Base-by-base conservation (phyloP, 1,139 yeast genomes). In the Yamadazyma triangularis region DNA sequence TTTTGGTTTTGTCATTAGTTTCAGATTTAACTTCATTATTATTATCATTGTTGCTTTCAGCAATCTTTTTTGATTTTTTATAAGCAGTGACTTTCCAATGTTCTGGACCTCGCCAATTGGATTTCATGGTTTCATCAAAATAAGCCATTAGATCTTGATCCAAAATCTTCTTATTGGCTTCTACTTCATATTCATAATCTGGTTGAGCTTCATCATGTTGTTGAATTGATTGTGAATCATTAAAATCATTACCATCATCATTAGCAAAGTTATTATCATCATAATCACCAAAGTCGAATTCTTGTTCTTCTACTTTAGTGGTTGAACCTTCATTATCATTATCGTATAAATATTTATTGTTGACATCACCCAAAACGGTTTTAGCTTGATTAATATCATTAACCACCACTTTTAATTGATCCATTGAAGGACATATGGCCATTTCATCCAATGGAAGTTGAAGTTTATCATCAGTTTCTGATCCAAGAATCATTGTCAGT, bases 21-120 rank as follows among this genome's bases (percentile, higher is more conserved):
- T 32, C 30, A n/a, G n/a, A n/a, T 34, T 26, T 36, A 31, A 16
- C 34, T 24, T 30, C 36, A 11, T 15, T 22, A 21, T 25, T 15
- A 10, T 26, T 35, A 10, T 24, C 15, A 7, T 14, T 25, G 4
- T 43, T 36, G 3, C 39, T 29, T n/a, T 41, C 47, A n/a, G 32
- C 49, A 9, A 48, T 34, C 18, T 43, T 44, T 27, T 45, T 51
- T 4, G 55, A 39, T 29, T 45, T 51, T 38, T 50, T 80, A 34
- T 83, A 63, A 16, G 77, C 75, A 26, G 73, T 63, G 8, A 89
- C 85, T 56, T 83, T 84, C 97, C 97, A 91, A 56, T 87, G 93
- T 40, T 86, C 93, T 4, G 96, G 91, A 7, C 96, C 96, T 26
- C 94, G 73, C 95, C 95, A 87, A 51, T 77, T 80, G 27, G 73